phyloP scores from a whole-genome alignment of 2,329 filamentous ascomycete species.

The Fusarium nanum region DNA sequence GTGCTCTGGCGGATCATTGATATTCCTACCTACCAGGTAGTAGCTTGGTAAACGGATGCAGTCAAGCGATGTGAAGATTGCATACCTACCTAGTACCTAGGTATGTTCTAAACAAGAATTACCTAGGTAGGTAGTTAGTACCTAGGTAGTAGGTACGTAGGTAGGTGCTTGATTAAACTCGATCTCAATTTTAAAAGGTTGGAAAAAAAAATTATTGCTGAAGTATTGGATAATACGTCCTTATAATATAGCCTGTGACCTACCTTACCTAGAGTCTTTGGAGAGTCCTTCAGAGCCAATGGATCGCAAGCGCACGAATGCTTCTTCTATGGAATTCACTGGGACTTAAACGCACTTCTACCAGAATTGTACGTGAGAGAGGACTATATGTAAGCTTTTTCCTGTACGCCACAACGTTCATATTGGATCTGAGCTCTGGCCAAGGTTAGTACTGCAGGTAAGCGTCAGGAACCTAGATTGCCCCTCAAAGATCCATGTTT shows the following conservation, averaged over 20 bases:
- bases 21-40: slow-evolving; percentile 38
- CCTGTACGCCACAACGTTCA: slow-evolving; percentile 22
- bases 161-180: neutral
- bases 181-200: neutral
- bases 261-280: too few species aligned
- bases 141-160: neutral
- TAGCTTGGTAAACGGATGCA: neutral
- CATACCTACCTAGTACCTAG: neutral
- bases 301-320: neutral
- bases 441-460: slow-evolving; percentile 13
- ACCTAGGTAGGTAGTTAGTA: too few species aligned
- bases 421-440: slow-evolving; percentile 10
- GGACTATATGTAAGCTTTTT: neutral
- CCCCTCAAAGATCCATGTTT: slow-evolving; percentile 16
- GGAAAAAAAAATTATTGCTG: neutral
- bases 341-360: neutral
- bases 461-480: slow-evolving; percentile 15
- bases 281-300: neutral
- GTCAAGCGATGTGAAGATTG: neutral
- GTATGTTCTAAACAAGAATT: too few species aligned
- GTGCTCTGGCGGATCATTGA: slow-evolving; percentile 47
- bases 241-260: neutral
- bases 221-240: neutral
- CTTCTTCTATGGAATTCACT: neutral
- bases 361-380: neutral